phyloP scores from a whole-genome alignment of 805 yeast species.

The Metschnikowia lochheadii region DNA sequence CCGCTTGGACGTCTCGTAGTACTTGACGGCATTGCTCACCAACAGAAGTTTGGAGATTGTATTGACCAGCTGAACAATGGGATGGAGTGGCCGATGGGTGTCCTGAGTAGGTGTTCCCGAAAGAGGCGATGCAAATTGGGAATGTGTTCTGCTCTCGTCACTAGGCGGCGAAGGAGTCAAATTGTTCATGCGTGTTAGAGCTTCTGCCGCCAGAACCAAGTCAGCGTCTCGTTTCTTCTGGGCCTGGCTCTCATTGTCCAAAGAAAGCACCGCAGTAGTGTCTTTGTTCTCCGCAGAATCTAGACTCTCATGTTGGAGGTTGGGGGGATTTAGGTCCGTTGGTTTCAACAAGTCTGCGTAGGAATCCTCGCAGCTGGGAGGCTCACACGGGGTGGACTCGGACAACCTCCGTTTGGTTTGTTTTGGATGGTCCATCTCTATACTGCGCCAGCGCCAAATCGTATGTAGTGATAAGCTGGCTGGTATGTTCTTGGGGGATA shows the following conservation, averaged over 20 bases:
- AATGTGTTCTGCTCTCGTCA: constrained; percentile 6
- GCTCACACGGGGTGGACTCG: constrained; percentile 6
- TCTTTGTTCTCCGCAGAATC: background rate
- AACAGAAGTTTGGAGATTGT: constrained; percentile 39
- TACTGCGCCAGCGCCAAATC: background rate
- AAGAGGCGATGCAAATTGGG: constrained; percentile 14
- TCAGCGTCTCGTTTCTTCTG: constrained; percentile 18
- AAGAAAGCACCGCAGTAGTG: background rate
- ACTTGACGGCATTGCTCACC: constrained; percentile 47
- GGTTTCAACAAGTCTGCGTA: background rate
- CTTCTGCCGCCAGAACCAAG: constrained; percentile 39
- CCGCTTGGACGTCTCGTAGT: constrained; percentile 43
- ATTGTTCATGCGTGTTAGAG: constrained; percentile 34
- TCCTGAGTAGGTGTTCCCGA: constrained; percentile 13
- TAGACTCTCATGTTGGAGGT: background rate
- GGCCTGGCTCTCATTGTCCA: background rate
- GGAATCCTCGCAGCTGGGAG: constrained; percentile 2
- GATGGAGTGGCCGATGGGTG: constrained; percentile 26
- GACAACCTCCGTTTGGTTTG: constrained; percentile 12
- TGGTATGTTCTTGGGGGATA: background rate
- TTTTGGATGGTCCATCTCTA: constrained; percentile 8
- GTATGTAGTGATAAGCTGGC: background rate
- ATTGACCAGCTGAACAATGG: constrained; percentile 35
- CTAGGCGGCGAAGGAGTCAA: constrained; percentile 20
- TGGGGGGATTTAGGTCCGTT: too few species aligned